These are phyloP conservation scores for Basipetospora chlamydospora DNA, from an alignment of 2,329 filamentous ascomycete species.

Conservation along the genomic window DNA sequence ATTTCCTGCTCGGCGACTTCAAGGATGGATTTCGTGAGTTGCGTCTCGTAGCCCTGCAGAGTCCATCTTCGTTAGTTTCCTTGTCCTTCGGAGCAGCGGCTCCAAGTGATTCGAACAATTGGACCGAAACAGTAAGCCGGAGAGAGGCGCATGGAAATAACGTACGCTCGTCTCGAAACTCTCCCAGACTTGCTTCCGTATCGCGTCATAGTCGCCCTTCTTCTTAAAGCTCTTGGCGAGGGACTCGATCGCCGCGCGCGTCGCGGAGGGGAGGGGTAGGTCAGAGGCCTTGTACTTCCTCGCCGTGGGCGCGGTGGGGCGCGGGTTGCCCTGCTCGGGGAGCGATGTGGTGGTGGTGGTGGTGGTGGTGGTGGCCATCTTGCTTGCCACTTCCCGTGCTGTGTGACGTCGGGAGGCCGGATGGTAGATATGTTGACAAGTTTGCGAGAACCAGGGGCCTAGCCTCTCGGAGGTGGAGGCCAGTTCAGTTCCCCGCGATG, in stretches of 20 bases:
- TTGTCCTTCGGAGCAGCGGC: too few relatives aligned
- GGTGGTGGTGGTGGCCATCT: too few relatives aligned
- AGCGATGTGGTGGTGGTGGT: conserved; percentile 1
- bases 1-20: conserved; percentile 60
- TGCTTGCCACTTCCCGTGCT: too few relatives aligned
- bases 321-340: background rate
- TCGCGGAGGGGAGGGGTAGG: conserved; percentile 58
- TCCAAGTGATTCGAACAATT: too few relatives aligned
- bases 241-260: conserved; percentile 57
- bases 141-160: background rate
- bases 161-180: conserved; percentile 57
- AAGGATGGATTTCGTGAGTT: conserved; percentile 51
- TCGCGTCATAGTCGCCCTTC: conserved; percentile 66
- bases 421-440: too few relatives aligned
- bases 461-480: too few relatives aligned
- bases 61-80: too few relatives aligned
- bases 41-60: conserved; percentile 50
- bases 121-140: too few relatives aligned
- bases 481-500: too few relatives aligned
- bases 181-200: conserved; percentile 64
- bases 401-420: too few relatives aligned
- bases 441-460: too few relatives aligned
- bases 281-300: conserved; percentile 59
- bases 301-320: conserved; percentile 2
- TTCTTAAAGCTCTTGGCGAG: conserved; percentile 75